These are phyloP conservation scores for Keithomyces neogunnii DNA, from an alignment of 2,329 filamentous ascomycete species.

Conservation along the genomic window DNA sequence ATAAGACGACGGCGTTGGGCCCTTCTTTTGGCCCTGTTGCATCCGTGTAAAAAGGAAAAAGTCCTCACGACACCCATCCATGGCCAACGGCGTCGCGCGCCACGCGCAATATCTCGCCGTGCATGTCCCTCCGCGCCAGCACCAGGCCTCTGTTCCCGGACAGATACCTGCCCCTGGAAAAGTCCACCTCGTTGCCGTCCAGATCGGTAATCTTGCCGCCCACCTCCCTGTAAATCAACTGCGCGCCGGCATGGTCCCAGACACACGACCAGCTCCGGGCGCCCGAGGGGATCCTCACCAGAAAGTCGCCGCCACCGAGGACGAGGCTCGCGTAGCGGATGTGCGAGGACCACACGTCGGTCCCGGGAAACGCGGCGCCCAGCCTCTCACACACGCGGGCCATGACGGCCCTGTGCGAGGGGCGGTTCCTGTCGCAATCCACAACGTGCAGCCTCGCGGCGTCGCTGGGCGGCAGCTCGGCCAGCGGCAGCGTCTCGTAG, in stretches of 20 bases:
- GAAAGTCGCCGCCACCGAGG: conserved; percentile 26
- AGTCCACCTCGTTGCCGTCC: conserved; percentile 26
- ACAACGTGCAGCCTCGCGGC: conserved; percentile 22
- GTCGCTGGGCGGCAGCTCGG: not conserved
- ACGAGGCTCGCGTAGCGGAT: conserved; percentile 29
- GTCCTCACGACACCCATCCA: not conserved
- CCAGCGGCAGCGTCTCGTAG: conserved; percentile 7
- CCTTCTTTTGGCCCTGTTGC: too few species aligned
- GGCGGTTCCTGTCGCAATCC: conserved; percentile 22
- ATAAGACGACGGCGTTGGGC: too few species aligned
- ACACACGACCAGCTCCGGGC: conserved; percentile 18
- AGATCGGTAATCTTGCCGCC: conserved; percentile 46
- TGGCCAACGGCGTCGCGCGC: conserved; percentile 11
- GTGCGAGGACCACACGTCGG: conserved; percentile 31
- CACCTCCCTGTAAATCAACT: conserved; percentile 46
- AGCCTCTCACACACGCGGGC: conserved; percentile 18
- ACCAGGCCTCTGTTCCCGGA: conserved; percentile 25
- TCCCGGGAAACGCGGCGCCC: conserved; percentile 25
- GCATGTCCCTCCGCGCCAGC: conserved; percentile 33
- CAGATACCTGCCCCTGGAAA: conserved; percentile 25
- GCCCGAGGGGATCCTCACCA: conserved; percentile 21
- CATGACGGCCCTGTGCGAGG: conserved; percentile 23
- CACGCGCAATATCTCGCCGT: conserved; percentile 29
- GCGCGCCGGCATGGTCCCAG: conserved; percentile 51
- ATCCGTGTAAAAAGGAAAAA: too few species aligned